Conservation (phyloP, 2,329 filamentous ascomycete genomes). For the Coniochaeta prunicola region DNA sequence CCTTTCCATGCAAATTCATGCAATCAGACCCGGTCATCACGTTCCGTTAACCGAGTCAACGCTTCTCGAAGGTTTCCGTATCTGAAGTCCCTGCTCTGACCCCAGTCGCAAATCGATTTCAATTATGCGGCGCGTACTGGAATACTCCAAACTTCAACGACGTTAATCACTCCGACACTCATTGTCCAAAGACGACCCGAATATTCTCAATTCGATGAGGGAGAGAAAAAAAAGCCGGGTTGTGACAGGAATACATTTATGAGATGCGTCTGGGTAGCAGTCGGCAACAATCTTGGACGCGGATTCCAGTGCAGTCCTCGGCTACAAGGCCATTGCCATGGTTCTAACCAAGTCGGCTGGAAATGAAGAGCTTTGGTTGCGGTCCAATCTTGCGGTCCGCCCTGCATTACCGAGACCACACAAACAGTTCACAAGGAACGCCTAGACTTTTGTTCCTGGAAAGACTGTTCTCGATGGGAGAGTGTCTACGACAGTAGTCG, state of each 20-base stretch:
- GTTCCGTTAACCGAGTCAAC: not conserved
- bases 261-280: not conserved
- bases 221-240: too few relatives aligned
- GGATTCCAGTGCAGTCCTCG: not conserved
- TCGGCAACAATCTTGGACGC: not conserved
- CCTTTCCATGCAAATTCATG: conserved; percentile 2
- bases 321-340: not conserved
- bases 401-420: not conserved
- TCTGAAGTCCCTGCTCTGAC: not conserved
- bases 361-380: not conserved
- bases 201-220: too few relatives aligned
- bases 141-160: not conserved
- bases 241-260: not conserved
- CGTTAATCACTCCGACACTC: not conserved
- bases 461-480: not conserved
- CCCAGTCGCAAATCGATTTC: not conserved
- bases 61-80: not conserved
- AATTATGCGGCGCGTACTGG: not conserved
- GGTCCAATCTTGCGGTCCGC: not conserved
- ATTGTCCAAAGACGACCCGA: not conserved
- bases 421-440: not conserved
- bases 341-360: not conserved
- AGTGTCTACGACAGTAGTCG: not conserved
- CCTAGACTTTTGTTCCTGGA: not conserved
- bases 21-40: not conserved